Percentiles rank a stretch among this genome's conserved stretches.
Evolutionary conservation across 192 early-diverging fungal species (phyloP).

Genomic region (Lobosporangium transversale): DNA sequence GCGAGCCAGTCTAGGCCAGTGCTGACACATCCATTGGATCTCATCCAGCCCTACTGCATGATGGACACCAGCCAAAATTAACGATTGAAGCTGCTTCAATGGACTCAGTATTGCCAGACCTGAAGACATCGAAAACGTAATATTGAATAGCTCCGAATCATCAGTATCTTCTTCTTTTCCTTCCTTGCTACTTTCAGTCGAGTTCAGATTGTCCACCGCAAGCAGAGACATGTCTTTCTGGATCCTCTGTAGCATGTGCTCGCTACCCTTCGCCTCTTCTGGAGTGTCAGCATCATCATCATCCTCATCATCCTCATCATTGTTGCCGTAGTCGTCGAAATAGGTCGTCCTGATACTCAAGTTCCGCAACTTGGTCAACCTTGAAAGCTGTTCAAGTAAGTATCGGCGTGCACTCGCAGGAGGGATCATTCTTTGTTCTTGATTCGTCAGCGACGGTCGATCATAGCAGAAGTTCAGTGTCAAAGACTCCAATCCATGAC

Average conservation of each 20-base stretch:
- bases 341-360: slow-evolving; percentile 2
- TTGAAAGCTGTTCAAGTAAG: slow-evolving; percentile 13
- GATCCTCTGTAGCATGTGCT: not conserved
- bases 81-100: slow-evolving; percentile 9
- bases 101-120: slow-evolving; percentile 4
- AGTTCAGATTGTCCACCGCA: slow-evolving; percentile 4
- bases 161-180: not conserved
- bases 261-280: not conserved
- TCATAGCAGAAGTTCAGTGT: slow-evolving; percentile 9
- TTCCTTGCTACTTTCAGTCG: not conserved
- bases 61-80: not conserved
- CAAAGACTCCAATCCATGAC: slow-evolving; percentile 6
- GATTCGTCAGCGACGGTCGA: slow-evolving; percentile 7
- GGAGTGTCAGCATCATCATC: too few species aligned
- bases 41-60: slow-evolving; percentile 10
- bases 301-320: too few species aligned
- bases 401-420: slow-evolving; percentile 19
- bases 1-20: slow-evolving; percentile 6
- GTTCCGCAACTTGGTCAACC: slow-evolving; percentile 14
- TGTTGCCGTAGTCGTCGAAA: not conserved
- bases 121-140: slow-evolving; percentile 9
- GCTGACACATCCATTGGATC: slow-evolving; percentile 20
- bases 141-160: slow-evolving; percentile 5
- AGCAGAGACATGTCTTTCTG: slow-evolving; percentile 5
- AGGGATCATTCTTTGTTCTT: not conserved